Evolutionary conservation across 208 protist genomes (phyloP), one percentile per base, ranked within the genome.

Genomic region (Leishmania aethiopica): DNA sequence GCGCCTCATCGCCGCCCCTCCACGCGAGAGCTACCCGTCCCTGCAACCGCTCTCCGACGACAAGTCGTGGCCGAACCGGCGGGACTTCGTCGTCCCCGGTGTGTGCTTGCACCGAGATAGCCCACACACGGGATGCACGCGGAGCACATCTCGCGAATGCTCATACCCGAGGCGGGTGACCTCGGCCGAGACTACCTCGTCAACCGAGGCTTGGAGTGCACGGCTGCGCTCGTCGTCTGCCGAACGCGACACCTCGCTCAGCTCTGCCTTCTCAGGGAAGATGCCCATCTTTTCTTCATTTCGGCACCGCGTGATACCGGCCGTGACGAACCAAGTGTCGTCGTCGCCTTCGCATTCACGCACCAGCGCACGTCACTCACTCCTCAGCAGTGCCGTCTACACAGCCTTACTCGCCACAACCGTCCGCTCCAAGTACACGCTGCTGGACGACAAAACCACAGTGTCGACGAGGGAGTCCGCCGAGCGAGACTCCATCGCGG

Each of bases 401-500:
- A 75, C 75, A 0, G 78, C 32, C 62, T 73, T 86, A 37, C 35
- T 75, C n/a, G 69, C 83, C 75, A 86, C 83, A 7, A 74, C 49
- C 3, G 51, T 73, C 1, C 78, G 83, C 2, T 67, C 74, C 3
- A 79, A 49, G 75, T 82, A 83, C 75, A 77, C 59, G 11, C 55
- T 86, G 55, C 72, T 77, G 0, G 83, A 81, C 40, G 62, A 64
- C 10, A 35, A 5, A 1, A 32, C 78, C 5, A 17, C 78, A 11
- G 7, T 37, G 19, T 57, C 49, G 78, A 32, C 74, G 8, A 5
- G 57, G 42, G 13, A 19, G 37, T 53, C 35, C 3, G 74, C 64
- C 19, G 59, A 71, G 1, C 45, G 28, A 22, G 82, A 75, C 53
- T 70, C 81, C 45, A 69, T 84, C 28, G 35, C 74, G n/a, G 82